Base-by-base conservation (phyloP, 2,329 filamentous ascomycete species). In the Cladosporium sp. region DNA sequence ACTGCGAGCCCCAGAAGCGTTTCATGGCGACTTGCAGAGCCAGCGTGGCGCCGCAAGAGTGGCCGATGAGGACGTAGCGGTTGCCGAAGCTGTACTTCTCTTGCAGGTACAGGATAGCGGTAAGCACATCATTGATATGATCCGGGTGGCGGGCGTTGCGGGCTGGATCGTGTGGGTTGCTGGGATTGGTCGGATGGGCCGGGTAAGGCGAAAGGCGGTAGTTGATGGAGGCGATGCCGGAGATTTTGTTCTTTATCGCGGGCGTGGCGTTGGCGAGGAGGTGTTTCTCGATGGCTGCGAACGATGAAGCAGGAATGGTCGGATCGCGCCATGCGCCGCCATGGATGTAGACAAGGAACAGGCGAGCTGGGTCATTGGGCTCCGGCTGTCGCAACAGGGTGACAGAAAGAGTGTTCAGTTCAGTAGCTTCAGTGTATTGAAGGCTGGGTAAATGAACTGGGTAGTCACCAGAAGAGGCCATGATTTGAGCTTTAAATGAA, bases 31-130 rank as follows among this genome's bases (percentile, higher is more conserved):
- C 75, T 77, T 92, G 90, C 64, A 87, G 83, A 0, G 86, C 84
- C 49, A 93, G 77, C 4, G 86, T 88, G 2, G 84, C 88, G 57
- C 88, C 88, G 66, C 86, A 88, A 18, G 84, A 87, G 74, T 91
- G 88, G 0, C 88, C 88, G 1, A 84, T 76, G 4, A 89, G 80
- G 2, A 90, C 74, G 75, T 88, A 89, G 24, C 72, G 69, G 32
- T 75, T 69, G 52, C 70, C 71, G 66, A 84, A 81, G 8, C 75
- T 74, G 71, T 85, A 83, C 18, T 80, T 76, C 10, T 75, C 71
- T 70, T 83, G 79, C 36, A 90, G 78, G 65, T 81, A 84, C 0
- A 77, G 71, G 6, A 91, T 75, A 0, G 81, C 88, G 1, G 77
- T 64, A 0, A 82, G 77, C 24, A 89, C 80, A 72, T 91, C 88